Percentiles rank a stretch among this genome's conserved stretches.
Evolutionary conservation across 2,329 filamentous ascomycete species (phyloP).

Genomic region (Rhynchosporium agropyri): DNA sequence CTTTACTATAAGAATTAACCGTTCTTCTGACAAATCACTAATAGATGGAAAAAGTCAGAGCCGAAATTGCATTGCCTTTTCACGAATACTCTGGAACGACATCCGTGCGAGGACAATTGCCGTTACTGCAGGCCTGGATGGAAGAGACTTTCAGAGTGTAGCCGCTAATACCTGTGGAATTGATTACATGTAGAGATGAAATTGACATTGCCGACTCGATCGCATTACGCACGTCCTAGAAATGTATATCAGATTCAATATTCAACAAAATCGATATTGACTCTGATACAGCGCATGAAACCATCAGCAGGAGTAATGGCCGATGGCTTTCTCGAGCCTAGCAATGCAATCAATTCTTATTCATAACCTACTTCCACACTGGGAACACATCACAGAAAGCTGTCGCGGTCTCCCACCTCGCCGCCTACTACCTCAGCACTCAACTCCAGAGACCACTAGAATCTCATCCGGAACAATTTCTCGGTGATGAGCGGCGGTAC

Average conservation of each 20-base stretch:
- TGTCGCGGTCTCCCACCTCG: neutral
- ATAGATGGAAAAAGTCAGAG: conserved; percentile 39
- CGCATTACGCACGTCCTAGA: too few relatives aligned
- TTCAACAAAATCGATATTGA: too few relatives aligned
- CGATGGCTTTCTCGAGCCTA: conserved; percentile 25
- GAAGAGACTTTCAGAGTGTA: conserved; percentile 49
- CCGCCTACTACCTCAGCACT: conserved; percentile 7
- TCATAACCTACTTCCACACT: too few relatives aligned
- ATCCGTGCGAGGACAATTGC: conserved; percentile 38
- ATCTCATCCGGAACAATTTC: conserved; percentile 42
- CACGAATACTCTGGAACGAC: conserved; percentile 45
- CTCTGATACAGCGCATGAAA: conserved; percentile 11
- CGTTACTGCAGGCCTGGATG: conserved; percentile 48
- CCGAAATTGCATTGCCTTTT: conserved; percentile 47
- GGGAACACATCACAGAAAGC: conserved; percentile 9
- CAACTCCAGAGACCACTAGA: conserved; percentile 34
- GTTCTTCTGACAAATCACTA: conserved; percentile 41
- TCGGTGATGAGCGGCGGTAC: conserved; percentile 27
- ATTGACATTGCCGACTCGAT: too few relatives aligned
- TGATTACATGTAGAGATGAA: neutral
- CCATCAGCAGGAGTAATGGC: conserved; percentile 27
- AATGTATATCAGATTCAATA: too few relatives aligned
- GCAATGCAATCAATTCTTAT: conserved; percentile 16
- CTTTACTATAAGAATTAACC: conserved; percentile 24
- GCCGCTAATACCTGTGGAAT: conserved; percentile 34